These are phyloP conservation scores for Neurospora discreta DNA, from an alignment of 495 filamentous ascomycete species.

Conservation along the genomic window DNA sequence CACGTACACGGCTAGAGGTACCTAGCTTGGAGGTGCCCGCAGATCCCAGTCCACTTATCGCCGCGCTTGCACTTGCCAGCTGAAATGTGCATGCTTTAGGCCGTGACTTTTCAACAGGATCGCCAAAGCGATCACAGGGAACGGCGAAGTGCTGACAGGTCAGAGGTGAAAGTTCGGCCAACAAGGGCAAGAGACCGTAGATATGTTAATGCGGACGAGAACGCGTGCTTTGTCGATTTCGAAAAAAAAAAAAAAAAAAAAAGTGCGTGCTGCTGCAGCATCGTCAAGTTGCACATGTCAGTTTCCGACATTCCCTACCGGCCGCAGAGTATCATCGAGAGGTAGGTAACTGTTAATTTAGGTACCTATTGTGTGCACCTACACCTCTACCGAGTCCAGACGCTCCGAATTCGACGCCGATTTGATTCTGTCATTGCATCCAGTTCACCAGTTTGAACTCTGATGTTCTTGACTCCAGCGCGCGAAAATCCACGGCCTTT, in stretches of 20 bases:
- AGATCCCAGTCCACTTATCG: neutral
- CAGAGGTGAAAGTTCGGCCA: neutral
- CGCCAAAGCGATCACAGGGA: neutral
- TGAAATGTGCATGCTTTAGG: neutral
- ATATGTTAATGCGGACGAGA: neutral
- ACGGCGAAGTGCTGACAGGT: neutral
- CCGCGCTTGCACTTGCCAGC: neutral
- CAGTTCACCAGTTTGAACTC: neutral
- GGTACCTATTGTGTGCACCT: neutral
- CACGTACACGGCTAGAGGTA: too few species aligned
- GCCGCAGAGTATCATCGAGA: neutral
- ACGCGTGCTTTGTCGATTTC: neutral
- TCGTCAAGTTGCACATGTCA: neutral
- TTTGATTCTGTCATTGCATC: neutral
- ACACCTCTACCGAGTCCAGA: neutral
- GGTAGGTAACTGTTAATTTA: neutral
- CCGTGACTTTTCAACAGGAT: neutral
- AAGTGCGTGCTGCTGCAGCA: neutral
- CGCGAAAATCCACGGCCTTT: neutral
- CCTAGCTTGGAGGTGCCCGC: too few species aligned
- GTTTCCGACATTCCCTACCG: neutral
- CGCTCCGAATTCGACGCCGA: neutral
- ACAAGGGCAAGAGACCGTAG: neutral
- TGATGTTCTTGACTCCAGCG: neutral
- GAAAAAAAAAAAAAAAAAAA: too few species aligned